Conservation (phyloP, 1,284 basidiomycete species). For the Trametes pubescens region DNA sequence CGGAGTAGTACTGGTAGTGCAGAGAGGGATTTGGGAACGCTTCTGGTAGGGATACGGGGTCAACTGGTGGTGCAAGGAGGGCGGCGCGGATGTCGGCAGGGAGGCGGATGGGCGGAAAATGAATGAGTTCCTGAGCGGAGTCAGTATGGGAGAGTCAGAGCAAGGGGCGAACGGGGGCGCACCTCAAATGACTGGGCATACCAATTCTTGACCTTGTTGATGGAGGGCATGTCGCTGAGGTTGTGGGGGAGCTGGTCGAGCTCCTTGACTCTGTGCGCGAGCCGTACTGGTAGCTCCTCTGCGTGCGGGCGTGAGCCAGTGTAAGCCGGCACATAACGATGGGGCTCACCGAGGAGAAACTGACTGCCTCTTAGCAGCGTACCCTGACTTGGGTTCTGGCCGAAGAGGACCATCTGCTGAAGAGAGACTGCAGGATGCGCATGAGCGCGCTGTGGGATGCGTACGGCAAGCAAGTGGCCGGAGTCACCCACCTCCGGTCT, state of each 20-base stretch:
- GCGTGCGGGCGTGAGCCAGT: conserved; percentile 12
- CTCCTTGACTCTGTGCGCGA: conserved; percentile 97
- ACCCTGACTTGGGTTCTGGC: conserved; percentile 88
- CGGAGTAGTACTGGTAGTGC: conserved; percentile 45
- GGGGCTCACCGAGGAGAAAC: conserved; percentile 73
- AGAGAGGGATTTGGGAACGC: conserved; percentile 78
- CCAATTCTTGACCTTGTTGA: conserved; percentile 97
- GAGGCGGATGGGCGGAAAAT: conserved; percentile 81
- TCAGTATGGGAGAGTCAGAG: conserved; percentile 1
- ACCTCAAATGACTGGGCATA: conserved; percentile 99
- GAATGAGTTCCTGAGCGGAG: conserved; percentile 79
- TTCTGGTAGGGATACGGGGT: conserved; percentile 60
- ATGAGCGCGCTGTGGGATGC: conserved; percentile 4
- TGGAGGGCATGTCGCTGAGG: conserved; percentile 91
- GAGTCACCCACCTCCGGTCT: conserved; percentile 78
- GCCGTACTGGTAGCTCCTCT: conserved; percentile 94
- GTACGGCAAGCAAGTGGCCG: neutral
- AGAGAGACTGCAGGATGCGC: conserved; percentile 71
- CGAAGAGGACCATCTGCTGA: conserved; percentile 91
- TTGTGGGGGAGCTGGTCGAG: conserved; percentile 95
- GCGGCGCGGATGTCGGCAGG: conserved; percentile 74
- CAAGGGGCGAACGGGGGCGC: conserved; percentile 39
- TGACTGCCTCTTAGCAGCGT: conserved; percentile 88
- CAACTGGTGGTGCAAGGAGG: conserved; percentile 60
- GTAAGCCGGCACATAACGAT: conserved; percentile 3